These are phyloP conservation scores for Corallochytrium limacisporum DNA, from an alignment of 78 protist genomes.

Conservation along the genomic window DNA sequence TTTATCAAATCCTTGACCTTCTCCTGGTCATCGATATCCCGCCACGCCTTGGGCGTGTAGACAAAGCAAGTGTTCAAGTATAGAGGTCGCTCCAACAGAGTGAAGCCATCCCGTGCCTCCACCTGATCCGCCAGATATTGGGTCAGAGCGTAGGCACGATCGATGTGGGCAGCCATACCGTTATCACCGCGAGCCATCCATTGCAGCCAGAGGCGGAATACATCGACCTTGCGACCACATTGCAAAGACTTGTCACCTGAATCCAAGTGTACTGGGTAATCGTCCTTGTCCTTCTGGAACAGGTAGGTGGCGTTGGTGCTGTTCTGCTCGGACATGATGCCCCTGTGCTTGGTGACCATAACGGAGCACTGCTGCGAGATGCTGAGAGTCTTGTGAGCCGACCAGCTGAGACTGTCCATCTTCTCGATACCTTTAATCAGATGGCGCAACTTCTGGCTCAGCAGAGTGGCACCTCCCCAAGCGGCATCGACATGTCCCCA, in stretches of 20 bases:
- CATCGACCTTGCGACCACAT: constrained; percentile 45
- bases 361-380: constrained; percentile 37
- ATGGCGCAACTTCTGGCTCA: background rate
- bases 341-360: background rate
- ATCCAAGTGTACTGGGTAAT: background rate
- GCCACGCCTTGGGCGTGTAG: too few species aligned
- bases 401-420: constrained; percentile 28
- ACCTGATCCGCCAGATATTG: background rate
- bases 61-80: too few species aligned
- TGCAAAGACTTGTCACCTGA: constrained; percentile 26
- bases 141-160: constrained; percentile 4
- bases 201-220: constrained; percentile 35
- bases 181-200: constrained; percentile 27
- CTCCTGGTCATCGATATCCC: too few species aligned
- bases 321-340: background rate
- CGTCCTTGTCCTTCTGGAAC: constrained; percentile 30
- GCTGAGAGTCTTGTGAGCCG: constrained; percentile 39
- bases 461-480: constrained; percentile 36
- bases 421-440: constrained; percentile 13
- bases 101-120: too few species aligned
- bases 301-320: constrained; percentile 28
- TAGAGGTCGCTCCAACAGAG: too few species aligned
- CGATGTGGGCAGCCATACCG: constrained; percentile 16
- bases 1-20: too few species aligned
- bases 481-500: constrained; percentile 40